Evolutionary conservation across 495 filamentous ascomycete genomes (phyloP).

Genomic region (Penicillium daleae): DNA sequence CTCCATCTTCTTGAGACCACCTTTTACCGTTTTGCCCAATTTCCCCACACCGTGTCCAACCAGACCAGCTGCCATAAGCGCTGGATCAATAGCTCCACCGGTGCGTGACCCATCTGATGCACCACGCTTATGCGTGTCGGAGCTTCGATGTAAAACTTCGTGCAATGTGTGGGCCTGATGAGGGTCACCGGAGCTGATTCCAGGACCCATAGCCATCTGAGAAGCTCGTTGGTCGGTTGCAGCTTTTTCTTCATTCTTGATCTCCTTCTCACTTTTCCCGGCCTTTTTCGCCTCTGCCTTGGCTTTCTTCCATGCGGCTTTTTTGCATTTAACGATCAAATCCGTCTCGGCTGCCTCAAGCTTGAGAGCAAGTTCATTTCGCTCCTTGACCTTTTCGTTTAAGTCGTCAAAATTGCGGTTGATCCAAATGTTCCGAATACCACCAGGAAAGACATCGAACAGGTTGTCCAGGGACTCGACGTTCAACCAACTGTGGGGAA

Average conservation of each 20-base stretch:
- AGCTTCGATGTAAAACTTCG: constrained; percentile 56
- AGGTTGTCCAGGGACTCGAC: constrained; percentile 77
- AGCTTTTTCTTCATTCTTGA: constrained; percentile 48
- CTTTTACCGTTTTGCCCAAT: constrained; percentile 58
- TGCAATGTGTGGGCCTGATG: constrained; percentile 76
- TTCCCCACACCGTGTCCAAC: constrained; percentile 67
- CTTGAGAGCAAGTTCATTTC: constrained; percentile 69
- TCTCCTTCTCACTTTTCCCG: constrained; percentile 56
- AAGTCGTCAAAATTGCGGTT: constrained; percentile 90
- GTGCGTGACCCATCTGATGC: constrained; percentile 30
- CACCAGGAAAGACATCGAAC: constrained; percentile 97
- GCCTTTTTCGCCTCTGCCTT: constrained; percentile 65
- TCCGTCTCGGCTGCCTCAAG: constrained; percentile 86
- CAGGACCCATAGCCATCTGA: constrained; percentile 65
- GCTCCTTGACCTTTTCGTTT: constrained; percentile 79
- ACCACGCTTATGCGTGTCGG: constrained; percentile 28
- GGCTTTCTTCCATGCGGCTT: constrained; percentile 68
- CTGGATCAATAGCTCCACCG: constrained; percentile 38
- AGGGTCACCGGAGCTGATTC: constrained; percentile 82
- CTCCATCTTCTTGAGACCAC: constrained; percentile 53
- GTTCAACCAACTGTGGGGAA: constrained; percentile 86
- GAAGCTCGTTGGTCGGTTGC: constrained; percentile 58
- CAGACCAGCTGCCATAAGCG: constrained; percentile 49
- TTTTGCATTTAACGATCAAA: constrained; percentile 77
- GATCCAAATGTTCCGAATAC: constrained; percentile 95